phyloP scores from a whole-genome alignment of 768 basidiomycete species.

The Suillus clintonianus region DNA sequence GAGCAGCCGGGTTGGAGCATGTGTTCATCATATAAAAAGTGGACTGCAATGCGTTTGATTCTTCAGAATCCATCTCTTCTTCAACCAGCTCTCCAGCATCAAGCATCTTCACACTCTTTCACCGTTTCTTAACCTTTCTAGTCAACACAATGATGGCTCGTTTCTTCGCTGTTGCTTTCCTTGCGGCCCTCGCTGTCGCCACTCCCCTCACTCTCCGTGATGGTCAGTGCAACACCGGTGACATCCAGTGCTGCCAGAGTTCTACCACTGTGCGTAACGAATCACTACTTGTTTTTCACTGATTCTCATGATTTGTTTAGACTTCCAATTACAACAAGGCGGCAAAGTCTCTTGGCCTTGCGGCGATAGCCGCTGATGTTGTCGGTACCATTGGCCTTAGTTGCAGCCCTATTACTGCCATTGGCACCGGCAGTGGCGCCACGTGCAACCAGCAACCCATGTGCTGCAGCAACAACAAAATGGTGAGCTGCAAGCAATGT shows the following conservation, averaged over 20 bases:
- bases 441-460: conserved; percentile 20
- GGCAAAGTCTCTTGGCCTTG: background rate
- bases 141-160: background rate
- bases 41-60: background rate
- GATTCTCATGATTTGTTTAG: conserved; percentile 7
- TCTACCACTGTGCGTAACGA: conserved; percentile 12
- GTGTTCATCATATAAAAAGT: background rate
- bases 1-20: background rate
- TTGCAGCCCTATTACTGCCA: conserved; percentile 13
- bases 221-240: conserved; percentile 23
- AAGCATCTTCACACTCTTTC: background rate
- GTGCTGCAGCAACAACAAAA: conserved; percentile 17
- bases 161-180: conserved; percentile 15
- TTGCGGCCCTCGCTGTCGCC: conserved; percentile 18
- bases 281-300: background rate
- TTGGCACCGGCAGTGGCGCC: conserved; percentile 24
- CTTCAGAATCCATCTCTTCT: background rate
- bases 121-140: background rate
- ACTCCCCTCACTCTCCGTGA: conserved; percentile 26
- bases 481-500: background rate
- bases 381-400: conserved; percentile 15
- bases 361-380: conserved; percentile 5
- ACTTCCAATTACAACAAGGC: conserved; percentile 5
- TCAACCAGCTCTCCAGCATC: background rate
- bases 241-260: conserved; percentile 20